phyloP scores from a whole-genome alignment of 345 rosid genomes.

The Nephelium lappaceum region DNA sequence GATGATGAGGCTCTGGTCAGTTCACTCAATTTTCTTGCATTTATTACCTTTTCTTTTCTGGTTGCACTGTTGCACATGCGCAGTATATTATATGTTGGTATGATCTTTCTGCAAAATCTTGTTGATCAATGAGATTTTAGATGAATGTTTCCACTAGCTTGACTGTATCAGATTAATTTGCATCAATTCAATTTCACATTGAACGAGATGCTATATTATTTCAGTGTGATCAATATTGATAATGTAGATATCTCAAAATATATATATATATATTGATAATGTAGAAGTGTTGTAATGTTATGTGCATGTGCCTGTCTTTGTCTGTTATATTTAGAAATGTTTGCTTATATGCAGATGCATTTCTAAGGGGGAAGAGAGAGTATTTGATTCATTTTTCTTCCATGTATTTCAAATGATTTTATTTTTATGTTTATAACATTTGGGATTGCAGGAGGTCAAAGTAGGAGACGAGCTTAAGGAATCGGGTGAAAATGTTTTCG shows the following conservation, averaged over 20 bases:
- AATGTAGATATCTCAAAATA: too few relatives aligned
- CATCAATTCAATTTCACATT: neutral
- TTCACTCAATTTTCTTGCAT: conserved; percentile 17
- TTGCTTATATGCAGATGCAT: neutral
- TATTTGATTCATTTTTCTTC: neutral
- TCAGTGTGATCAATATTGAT: neutral
- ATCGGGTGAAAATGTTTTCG: conserved; percentile 74
- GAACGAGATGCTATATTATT: neutral
- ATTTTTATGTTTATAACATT: neutral
- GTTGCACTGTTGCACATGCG: conserved; percentile 8
- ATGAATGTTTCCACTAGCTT: neutral
- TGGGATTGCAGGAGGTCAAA: conserved; percentile 60
- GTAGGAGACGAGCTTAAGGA: conserved; percentile 69
- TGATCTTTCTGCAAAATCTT: neutral
- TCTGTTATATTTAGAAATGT: neutral
- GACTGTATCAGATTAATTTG: neutral
- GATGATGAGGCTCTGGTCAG: conserved; percentile 70
- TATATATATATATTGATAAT: too few relatives aligned
- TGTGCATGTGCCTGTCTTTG: neutral
- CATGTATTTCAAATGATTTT: neutral
- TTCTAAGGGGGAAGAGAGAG: neutral
- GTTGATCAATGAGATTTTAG: neutral
- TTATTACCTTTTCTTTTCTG: neutral
- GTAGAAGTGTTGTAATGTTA: neutral
- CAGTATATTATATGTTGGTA: neutral